Conservation (phyloP, 163 green algal genomes). For the Scenedesmus sp. region DNA sequence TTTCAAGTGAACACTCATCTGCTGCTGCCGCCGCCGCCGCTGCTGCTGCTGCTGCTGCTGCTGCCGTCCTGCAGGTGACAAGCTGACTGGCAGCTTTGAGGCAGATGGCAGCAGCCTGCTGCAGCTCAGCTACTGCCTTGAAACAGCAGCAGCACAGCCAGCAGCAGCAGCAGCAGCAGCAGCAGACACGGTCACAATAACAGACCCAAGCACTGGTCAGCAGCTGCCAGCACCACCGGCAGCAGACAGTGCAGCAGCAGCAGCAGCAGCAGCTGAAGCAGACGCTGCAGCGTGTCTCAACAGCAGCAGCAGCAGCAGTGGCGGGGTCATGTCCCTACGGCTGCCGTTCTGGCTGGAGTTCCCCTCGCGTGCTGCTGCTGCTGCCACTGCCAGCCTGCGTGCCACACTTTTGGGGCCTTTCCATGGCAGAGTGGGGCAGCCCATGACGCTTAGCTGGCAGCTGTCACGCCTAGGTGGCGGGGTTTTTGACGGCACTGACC, state of each 20-base stretch:
- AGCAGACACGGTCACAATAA: not conserved
- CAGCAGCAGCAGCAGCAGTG: slow-evolving; percentile 10
- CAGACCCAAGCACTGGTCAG: not conserved
- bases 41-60: not conserved
- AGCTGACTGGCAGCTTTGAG: slow-evolving; percentile 35
- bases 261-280: not conserved
- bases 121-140: slow-evolving; percentile 25
- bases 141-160: not conserved
- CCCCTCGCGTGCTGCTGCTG: not conserved
- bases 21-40: not conserved
- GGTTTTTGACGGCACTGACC: not conserved
- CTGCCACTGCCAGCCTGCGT: not conserved
- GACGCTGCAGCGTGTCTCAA: not conserved
- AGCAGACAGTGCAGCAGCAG: not conserved
- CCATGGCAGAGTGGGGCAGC: not conserved
- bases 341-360: slow-evolving; percentile 48
- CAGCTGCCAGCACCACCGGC: not conserved
- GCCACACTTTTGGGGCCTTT: slow-evolving; percentile 32
- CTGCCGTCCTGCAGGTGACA: slow-evolving; percentile 15
- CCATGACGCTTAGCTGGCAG: slow-evolving; percentile 41
- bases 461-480: slow-evolving; percentile 3
- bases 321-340: slow-evolving; percentile 3
- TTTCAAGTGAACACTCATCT: not conserved
- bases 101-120: slow-evolving; percentile 28
- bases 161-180: not conserved